Conservation (phyloP, 805 yeast species). For the Torulaspora microellipsoides region DNA sequence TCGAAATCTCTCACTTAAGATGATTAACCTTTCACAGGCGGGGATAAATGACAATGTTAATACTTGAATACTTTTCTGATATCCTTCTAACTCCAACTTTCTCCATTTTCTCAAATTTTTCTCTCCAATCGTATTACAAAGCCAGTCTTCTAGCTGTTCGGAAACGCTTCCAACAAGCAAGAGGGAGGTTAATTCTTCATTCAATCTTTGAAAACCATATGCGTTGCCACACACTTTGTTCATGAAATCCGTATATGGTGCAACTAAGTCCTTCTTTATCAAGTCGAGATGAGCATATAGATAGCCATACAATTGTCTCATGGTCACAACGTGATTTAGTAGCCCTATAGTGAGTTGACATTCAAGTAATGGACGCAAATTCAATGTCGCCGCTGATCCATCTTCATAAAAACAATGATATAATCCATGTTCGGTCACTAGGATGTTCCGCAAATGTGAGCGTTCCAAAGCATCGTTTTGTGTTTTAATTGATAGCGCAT, state of each 20-base stretch:
- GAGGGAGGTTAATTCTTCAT: slow-evolving; percentile 31
- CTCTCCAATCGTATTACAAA: slow-evolving; percentile 63
- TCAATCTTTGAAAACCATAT: slow-evolving; percentile 22
- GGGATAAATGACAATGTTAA: slow-evolving; percentile 50
- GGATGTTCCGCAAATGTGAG: slow-evolving; percentile 1
- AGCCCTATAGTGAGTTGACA: slow-evolving; percentile 5
- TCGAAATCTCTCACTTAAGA: slow-evolving; percentile 29
- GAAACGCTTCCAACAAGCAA: slow-evolving; percentile 19
- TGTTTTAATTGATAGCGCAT: slow-evolving; percentile 1
- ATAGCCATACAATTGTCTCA: slow-evolving; percentile 15
- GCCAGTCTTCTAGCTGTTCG: slow-evolving; percentile 39
- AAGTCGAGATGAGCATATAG: slow-evolving; percentile 19
- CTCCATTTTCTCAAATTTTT: slow-evolving; percentile 56
- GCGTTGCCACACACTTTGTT: slow-evolving; percentile 17
- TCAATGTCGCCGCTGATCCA: slow-evolving; percentile 9
- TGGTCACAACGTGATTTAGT: slow-evolving; percentile 9
- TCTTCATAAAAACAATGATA: slow-evolving; percentile 12
- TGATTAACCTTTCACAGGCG: slow-evolving; percentile 50
- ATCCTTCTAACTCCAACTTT: slow-evolving; percentile 45
- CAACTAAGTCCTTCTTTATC: slow-evolving; percentile 16
- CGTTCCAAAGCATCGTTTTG: background rate
- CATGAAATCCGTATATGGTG: slow-evolving; percentile 23
- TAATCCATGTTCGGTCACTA: slow-evolving; percentile 2
- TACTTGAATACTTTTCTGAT: slow-evolving; percentile 46
- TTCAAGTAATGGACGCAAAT: slow-evolving; percentile 6